These are phyloP conservation scores for Wolfiporia cocos DNA, from an alignment of 1,284 basidiomycete genomes.

Conservation along the genomic window DNA sequence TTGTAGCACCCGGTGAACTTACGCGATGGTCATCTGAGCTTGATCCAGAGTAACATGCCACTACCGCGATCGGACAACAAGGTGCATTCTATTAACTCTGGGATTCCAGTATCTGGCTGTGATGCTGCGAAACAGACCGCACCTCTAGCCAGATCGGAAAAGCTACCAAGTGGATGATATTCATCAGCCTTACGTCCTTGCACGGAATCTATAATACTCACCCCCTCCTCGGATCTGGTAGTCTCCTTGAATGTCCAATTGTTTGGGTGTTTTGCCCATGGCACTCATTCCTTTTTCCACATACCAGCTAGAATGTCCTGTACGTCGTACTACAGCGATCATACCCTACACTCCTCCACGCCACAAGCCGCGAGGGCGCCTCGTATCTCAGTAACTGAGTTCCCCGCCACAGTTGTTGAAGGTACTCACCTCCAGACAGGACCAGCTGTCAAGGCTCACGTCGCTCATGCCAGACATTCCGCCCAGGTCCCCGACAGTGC, in stretches of 20 bases:
- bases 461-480: slow-evolving; percentile 59
- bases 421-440: slow-evolving; percentile 46
- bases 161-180: slow-evolving; percentile 48
- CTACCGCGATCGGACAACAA: slow-evolving; percentile 75
- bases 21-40: slow-evolving; percentile 75
- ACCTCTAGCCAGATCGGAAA: slow-evolving; percentile 83
- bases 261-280: slow-evolving; percentile 68
- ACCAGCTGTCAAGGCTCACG: slow-evolving; percentile 76
- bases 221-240: slow-evolving; percentile 68
- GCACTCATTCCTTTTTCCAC: slow-evolving; percentile 79
- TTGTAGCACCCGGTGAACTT: slow-evolving; percentile 19
- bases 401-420: background rate
- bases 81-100: slow-evolving; percentile 54
- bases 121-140: slow-evolving; percentile 8
- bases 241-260: slow-evolving; percentile 61
- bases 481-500: slow-evolving; percentile 74
- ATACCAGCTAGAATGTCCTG: slow-evolving; percentile 79
- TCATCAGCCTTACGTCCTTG: too few species aligned
- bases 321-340: slow-evolving; percentile 69
- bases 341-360: slow-evolving; percentile 40
- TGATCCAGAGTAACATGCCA: slow-evolving; percentile 76
- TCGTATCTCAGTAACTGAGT: background rate
- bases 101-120: background rate
- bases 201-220: slow-evolving; percentile 28
- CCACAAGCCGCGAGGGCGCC: background rate